A percentile compares a stretch with the other conserved stretches of the same genome.
phyloP scores from a whole-genome alignment of 2,329 filamentous ascomycete species.

The Metarhizium rileyi region DNA sequence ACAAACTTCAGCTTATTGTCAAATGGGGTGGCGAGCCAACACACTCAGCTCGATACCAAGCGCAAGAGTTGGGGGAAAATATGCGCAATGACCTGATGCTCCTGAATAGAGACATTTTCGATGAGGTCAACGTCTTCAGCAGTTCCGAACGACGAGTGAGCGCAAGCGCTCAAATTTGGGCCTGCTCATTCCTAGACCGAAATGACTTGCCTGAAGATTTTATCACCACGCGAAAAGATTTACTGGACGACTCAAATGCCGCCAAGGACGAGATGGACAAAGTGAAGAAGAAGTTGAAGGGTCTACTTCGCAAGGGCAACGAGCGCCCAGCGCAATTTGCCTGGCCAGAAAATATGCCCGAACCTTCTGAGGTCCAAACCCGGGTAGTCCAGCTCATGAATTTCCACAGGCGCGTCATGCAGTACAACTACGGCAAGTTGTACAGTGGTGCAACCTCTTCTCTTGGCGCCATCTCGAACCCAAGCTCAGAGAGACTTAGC shows the following conservation, averaged over 20 bases:
- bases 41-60: constrained; percentile 91
- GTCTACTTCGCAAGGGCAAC: constrained; percentile 81
- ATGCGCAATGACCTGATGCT: constrained; percentile 92
- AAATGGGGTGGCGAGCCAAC: constrained; percentile 99
- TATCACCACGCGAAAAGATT: constrained; percentile 85
- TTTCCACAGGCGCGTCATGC: constrained; percentile 91
- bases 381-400: constrained; percentile 95
- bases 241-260: constrained; percentile 94
- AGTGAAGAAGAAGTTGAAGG: constrained; percentile 98
- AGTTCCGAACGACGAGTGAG: constrained; percentile 92
- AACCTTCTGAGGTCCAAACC: constrained; percentile 85
- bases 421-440: constrained; percentile 80
- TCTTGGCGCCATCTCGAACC: constrained; percentile 46
- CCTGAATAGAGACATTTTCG: constrained; percentile 83
- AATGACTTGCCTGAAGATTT: constrained; percentile 79
- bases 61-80: constrained; percentile 87
- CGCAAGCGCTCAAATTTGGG: constrained; percentile 94
- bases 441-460: constrained; percentile 57
- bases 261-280: constrained; percentile 99
- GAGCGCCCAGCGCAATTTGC: constrained; percentile 91
- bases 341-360: constrained; percentile 93
- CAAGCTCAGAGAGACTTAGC: constrained; percentile 35
- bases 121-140: constrained; percentile 90
- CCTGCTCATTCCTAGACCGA: constrained; percentile 76
- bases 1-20: constrained; percentile 94